Conservation (phyloP, 305 asterid species). For the Solanum aculeatissimum region DNA sequence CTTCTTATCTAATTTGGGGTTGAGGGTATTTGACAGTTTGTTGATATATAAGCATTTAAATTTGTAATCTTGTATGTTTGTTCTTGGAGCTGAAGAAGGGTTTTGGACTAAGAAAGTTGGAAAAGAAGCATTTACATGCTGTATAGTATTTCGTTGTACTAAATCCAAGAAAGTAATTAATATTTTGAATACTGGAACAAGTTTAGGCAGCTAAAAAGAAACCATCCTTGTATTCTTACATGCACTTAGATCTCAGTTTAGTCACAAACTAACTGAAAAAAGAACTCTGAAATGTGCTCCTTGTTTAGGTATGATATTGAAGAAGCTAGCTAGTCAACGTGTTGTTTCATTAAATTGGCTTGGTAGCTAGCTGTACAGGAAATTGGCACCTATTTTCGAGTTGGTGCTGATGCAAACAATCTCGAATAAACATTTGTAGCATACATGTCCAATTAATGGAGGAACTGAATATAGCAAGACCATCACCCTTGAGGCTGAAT, state of each 20-base stretch:
- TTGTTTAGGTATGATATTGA: background rate
- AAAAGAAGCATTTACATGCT: background rate
- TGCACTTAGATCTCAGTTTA: background rate
- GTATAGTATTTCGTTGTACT: background rate
- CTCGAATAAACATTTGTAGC: conserved; percentile 11
- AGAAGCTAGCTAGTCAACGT: background rate
- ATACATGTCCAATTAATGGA: conserved; percentile 44
- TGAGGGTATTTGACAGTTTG: background rate
- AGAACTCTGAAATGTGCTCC: background rate
- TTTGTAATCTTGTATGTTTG: background rate
- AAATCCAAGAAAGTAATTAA: background rate
- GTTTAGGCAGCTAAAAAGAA: background rate
- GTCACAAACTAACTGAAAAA: background rate
- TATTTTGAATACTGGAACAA: background rate
- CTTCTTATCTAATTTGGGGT: background rate
- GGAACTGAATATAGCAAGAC: conserved; percentile 45
- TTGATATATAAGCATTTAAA: background rate
- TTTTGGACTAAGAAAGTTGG: background rate
- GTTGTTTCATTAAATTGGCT: background rate
- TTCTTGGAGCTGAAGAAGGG: background rate
- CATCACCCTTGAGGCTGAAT: conserved; percentile 54
- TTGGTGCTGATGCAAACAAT: conserved; percentile 4
- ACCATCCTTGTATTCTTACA: background rate
- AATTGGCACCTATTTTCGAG: background rate
- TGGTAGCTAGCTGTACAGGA: background rate